A percentile compares a stretch with the other conserved stretches of the same genome.
These are phyloP conservation scores for Botrytis paeoniae DNA, from an alignment of 2,329 filamentous ascomycete species.

Conservation along the genomic window DNA sequence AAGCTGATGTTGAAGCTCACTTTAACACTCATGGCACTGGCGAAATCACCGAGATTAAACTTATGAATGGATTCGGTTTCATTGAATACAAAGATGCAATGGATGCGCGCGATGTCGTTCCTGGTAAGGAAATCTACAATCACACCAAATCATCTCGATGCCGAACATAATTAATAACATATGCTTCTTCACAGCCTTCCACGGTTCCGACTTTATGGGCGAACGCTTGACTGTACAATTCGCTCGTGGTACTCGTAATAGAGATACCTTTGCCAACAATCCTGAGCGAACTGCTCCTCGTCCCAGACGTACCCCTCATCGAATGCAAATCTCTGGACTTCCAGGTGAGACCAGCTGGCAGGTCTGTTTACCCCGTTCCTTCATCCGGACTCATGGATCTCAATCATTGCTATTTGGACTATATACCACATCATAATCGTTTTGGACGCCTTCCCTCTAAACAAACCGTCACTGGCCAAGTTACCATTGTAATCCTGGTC, in stretches of 20 bases:
- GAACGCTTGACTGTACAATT: constrained; percentile 98
- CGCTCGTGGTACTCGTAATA: constrained; percentile 78
- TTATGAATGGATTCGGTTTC: constrained; percentile 99
- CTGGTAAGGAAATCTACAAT: constrained; percentile 60
- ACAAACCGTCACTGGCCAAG: constrained; percentile 28
- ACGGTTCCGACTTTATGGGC: constrained; percentile 97
- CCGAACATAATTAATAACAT: constrained; percentile 21
- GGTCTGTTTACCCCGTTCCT: constrained; percentile 78
- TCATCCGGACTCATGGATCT: constrained; percentile 44
- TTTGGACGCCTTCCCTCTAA: constrained; percentile 37
- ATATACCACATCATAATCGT: constrained; percentile 33
- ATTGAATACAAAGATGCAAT: constrained; percentile 98
- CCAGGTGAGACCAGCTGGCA: constrained; percentile 99
- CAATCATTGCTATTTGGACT: constrained; percentile 39
- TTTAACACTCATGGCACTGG: constrained; percentile 95
- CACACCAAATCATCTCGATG: constrained; percentile 23
- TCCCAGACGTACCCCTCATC: constrained; percentile 88
- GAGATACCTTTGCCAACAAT: constrained; percentile 56
- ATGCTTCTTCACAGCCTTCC: constrained; percentile 48
- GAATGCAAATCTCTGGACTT: constrained; percentile 97
- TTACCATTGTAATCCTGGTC: constrained; percentile 36
- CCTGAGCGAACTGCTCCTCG: constrained; percentile 68
- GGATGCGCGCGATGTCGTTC: constrained; percentile 97
- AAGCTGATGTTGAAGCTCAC: constrained; percentile 92
- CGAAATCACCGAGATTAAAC: constrained; percentile 97